Conservation (phyloP, 176 grass and related monocot genomes). For the Stipa capillata region DNA sequence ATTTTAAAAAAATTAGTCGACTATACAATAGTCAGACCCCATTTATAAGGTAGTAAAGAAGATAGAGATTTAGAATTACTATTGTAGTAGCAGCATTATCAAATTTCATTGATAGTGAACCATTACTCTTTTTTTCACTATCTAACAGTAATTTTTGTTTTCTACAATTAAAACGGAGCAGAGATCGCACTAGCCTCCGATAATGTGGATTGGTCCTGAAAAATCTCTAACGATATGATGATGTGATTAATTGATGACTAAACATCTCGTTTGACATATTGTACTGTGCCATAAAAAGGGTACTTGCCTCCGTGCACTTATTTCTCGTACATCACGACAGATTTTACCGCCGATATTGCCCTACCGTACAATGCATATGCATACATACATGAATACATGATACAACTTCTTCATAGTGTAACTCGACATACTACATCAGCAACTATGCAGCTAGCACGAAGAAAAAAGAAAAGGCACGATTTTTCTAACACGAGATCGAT, state of each 20-base stretch:
- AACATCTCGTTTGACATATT: constrained; percentile 8
- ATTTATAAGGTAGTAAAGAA: too few species aligned
- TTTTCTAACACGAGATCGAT: background rate
- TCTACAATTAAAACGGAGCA: too few species aligned
- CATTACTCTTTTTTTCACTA: too few species aligned
- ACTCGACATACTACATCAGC: constrained; percentile 14
- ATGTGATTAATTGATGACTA: background rate
- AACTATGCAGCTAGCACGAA: background rate
- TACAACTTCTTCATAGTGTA: constrained; percentile 21
- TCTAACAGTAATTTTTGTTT: too few species aligned
- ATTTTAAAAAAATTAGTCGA: too few species aligned
- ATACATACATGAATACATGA: too few species aligned
- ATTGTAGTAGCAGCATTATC: too few species aligned
- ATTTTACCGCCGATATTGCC: constrained; percentile 3
- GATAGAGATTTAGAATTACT: too few species aligned
- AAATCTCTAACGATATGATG: background rate
- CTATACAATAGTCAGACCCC: too few species aligned
- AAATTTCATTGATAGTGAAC: too few species aligned
- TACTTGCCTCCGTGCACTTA: constrained; percentile 55
- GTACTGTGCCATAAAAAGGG: constrained; percentile 27
- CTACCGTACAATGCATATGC: constrained; percentile 30
- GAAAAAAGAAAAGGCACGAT: constrained; percentile 5
- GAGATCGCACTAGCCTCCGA: too few species aligned
- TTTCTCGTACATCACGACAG: constrained; percentile 18
- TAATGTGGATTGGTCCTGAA: constrained; percentile 3